Evolutionary conservation across 2,329 filamentous ascomycete species (phyloP).

Genomic region (Aspergillus udagawae): DNA sequence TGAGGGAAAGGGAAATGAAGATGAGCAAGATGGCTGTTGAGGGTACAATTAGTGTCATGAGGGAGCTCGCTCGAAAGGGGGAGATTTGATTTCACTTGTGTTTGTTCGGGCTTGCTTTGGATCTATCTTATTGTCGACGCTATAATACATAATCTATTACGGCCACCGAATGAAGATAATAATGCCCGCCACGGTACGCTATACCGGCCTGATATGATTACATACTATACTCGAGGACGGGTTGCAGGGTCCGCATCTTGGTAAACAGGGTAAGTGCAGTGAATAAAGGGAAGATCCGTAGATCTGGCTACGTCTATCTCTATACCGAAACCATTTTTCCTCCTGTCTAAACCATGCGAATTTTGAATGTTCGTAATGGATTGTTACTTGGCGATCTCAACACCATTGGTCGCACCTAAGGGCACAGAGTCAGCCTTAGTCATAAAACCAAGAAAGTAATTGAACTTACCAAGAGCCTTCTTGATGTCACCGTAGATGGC

Average conservation of each 20-base stretch:
- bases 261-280: background rate
- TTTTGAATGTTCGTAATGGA: background rate
- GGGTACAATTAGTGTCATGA: background rate
- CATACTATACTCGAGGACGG: background rate
- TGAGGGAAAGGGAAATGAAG: background rate
- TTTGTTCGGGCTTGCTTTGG: no score
- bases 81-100: background rate
- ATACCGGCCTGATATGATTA: background rate
- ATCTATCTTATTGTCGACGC: background rate
- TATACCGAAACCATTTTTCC: background rate
- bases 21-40: background rate
- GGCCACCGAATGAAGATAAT: background rate
- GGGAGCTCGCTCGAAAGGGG: background rate
- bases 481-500: constrained; percentile 80
- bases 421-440: background rate
- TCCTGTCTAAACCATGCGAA: background rate
- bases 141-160: background rate
- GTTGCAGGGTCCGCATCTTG: background rate
- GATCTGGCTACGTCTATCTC: background rate
- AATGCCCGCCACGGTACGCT: background rate
- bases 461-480: constrained; percentile 53
- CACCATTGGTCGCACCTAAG: constrained; percentile 63
- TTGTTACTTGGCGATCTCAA: constrained; percentile 58
- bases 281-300: background rate
- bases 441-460: background rate